Percentiles rank a stretch among this genome's conserved stretches.
Conservation (phyloP, 108 stramenopile species). For the Hondaea fermentalgiana region DNA sequence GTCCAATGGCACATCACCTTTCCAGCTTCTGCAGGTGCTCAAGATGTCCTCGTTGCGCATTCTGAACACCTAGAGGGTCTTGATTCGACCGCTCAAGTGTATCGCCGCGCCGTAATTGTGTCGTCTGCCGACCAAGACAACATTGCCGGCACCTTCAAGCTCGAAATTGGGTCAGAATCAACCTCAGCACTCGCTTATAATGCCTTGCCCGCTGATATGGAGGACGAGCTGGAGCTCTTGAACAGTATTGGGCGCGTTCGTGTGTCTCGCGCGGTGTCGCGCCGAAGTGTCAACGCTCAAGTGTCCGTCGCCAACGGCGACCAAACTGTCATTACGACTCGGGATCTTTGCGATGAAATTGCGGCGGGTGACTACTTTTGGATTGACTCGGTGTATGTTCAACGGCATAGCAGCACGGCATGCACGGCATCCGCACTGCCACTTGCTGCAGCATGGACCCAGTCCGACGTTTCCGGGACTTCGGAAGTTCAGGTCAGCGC, state of each 20-base stretch:
- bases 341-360: background rate
- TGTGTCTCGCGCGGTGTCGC: background rate
- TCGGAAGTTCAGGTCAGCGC: conserved; percentile 11
- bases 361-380: conserved; percentile 17
- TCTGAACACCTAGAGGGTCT: conserved; percentile 24
- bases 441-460: background rate
- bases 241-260: conserved; percentile 24
- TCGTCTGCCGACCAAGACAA: conserved; percentile 20
- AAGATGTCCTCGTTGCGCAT: conserved; percentile 20
- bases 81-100: conserved; percentile 26
- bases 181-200: conserved; percentile 16
- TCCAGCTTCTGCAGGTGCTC: conserved; percentile 1
- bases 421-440: background rate
- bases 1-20: conserved; percentile 38
- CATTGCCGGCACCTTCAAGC: conserved; percentile 25
- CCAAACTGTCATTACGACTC: background rate
- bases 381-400: conserved; percentile 15
- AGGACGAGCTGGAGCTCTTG: conserved; percentile 24
- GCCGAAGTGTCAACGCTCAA: background rate
- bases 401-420: background rate
- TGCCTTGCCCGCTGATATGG: conserved; percentile 5
- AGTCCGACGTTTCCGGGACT: background rate
- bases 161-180: conserved; percentile 24
- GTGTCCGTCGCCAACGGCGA: background rate
- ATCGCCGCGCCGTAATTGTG: conserved; percentile 27